Percentiles rank a stretch among this genome's conserved stretches.
Evolutionary conservation across 169 alveolate species (phyloP).

Genomic region (Plasmodium yoelii): DNA sequence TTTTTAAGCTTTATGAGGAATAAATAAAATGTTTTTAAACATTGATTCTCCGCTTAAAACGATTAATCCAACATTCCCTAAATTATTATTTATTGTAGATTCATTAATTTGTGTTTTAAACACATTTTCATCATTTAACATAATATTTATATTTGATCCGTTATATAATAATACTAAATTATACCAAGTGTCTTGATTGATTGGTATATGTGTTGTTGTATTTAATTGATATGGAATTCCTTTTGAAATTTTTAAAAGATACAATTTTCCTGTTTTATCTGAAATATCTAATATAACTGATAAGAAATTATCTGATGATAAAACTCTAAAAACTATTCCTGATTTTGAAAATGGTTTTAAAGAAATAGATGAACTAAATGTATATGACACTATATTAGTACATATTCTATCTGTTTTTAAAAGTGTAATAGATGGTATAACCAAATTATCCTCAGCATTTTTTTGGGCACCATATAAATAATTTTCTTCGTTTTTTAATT

Average conservation of each 20-base stretch:
- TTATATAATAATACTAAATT: constrained; percentile 35
- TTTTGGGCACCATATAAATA: constrained; percentile 36
- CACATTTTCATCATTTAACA: constrained; percentile 47
- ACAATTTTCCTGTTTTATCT: constrained; percentile 35
- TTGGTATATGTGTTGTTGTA: constrained; percentile 72
- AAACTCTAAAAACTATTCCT: constrained; percentile 66
- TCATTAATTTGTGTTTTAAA: constrained; percentile 36
- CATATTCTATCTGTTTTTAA: constrained; percentile 57
- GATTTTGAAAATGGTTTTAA: constrained; percentile 49
- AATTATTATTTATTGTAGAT: background rate
- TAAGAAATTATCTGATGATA: constrained; percentile 60
- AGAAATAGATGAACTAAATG: constrained; percentile 27
- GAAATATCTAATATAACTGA: constrained; percentile 68
- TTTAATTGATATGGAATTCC: constrained; percentile 74
- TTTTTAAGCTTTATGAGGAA: constrained; percentile 8
- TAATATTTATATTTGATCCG: constrained; percentile 30
- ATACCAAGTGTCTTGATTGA: constrained; percentile 35
- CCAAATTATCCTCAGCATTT: constrained; percentile 8
- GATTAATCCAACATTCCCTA: constrained; percentile 52
- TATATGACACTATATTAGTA: constrained; percentile 20
- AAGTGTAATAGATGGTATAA: constrained; percentile 69
- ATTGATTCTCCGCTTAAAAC: constrained; percentile 55
- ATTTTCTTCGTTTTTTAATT: constrained; percentile 4
- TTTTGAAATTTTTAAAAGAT: constrained; percentile 63
- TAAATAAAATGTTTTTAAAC: constrained; percentile 25